Evolutionary conservation across 2,329 filamentous ascomycete species (phyloP), one percentile per base, ranked within the genome.

Genomic region (Chaetomium strumarium): DNA sequence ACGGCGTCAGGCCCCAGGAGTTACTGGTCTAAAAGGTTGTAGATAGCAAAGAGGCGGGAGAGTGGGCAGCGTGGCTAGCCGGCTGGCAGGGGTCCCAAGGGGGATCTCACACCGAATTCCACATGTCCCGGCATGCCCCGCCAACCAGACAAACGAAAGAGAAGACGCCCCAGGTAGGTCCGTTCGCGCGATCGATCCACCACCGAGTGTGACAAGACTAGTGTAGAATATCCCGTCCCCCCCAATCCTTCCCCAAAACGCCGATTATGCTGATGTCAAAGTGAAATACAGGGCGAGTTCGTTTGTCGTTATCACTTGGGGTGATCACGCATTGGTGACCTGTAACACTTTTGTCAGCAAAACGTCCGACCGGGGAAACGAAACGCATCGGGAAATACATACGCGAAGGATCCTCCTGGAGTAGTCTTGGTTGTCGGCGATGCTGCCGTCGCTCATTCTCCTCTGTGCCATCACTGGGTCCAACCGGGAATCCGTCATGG

Each of bases 351-450:
- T 5, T 3, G 67, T 55, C 36, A 53, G 48, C 29, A 30, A 30
- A 4, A 38, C 14, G 11, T 14, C 5, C 14, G 1, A 17, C 14
- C 9, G 2, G 19, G 29, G 16, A 20, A 8, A 10, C 9, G 10
- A 11, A 40, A 29, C 2, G 20, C 3, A 13, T 1, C 19, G 5
- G 2, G 12, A 12, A 39, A 24, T 4, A 74, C 81, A 60, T 79
- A 95, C 92, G 83, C 95, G 88, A 66, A 97, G 80, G 71, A 97
- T 96, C 73, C 88, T 87, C 73, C 92, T 84, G 58, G 92, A 96
- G 74, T 96, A 97, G 70, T 97, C 92, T 72, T 95, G 84, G 72
- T 96, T 95, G 69, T 97, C 92, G 48, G 91, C 92, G 69, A 97
- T 96, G 70, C 91, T 96, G 62, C 92, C 92, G 65, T 93, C 89